A percentile compares a stretch with the other conserved stretches of the same genome.
phyloP scores from a whole-genome alignment of 148 eudicot genomes.

The Cornus suecica region DNA sequence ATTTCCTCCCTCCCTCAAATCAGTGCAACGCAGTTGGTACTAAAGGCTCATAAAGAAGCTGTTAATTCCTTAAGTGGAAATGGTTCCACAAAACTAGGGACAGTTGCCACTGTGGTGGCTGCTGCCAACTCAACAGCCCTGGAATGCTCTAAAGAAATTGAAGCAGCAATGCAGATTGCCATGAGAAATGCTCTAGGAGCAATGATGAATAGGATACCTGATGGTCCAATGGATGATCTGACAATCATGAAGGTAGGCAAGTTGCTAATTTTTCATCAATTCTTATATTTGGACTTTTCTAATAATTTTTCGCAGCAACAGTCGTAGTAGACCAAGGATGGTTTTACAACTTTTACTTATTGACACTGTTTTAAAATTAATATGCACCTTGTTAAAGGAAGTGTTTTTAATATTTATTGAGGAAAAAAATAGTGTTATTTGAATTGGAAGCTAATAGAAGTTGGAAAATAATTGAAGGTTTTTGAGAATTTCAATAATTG shows the following conservation, averaged over 20 bases:
- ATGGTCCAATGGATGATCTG: constrained; percentile 82
- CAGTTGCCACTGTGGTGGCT: constrained; percentile 95
- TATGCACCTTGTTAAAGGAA: too few relatives aligned
- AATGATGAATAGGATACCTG: constrained; percentile 56
- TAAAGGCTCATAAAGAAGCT: constrained; percentile 96
- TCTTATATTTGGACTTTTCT: background rate
- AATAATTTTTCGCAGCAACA: background rate
- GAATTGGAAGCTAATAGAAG: too few relatives aligned
- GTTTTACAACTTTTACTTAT: background rate
- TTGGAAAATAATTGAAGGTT: too few relatives aligned
- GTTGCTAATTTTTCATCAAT: background rate
- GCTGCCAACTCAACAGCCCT: constrained; percentile 87
- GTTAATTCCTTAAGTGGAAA: constrained; percentile 91
- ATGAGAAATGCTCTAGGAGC: constrained; percentile 84
- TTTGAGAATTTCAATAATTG: too few relatives aligned
- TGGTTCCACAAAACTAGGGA: constrained; percentile 77
- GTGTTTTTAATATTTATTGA: too few relatives aligned
- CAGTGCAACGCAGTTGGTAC: constrained; percentile 93
- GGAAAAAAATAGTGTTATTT: too few relatives aligned
- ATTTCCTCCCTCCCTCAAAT: constrained; percentile 16
- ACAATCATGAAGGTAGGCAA: constrained; percentile 79
- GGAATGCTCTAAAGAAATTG: constrained; percentile 91
- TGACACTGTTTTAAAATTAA: background rate
- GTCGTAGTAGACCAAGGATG: background rate
- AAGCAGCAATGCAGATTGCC: constrained; percentile 91